phyloP scores from a whole-genome alignment of 1,284 basidiomycete genomes.

The Pyrrhoderma noxium region DNA sequence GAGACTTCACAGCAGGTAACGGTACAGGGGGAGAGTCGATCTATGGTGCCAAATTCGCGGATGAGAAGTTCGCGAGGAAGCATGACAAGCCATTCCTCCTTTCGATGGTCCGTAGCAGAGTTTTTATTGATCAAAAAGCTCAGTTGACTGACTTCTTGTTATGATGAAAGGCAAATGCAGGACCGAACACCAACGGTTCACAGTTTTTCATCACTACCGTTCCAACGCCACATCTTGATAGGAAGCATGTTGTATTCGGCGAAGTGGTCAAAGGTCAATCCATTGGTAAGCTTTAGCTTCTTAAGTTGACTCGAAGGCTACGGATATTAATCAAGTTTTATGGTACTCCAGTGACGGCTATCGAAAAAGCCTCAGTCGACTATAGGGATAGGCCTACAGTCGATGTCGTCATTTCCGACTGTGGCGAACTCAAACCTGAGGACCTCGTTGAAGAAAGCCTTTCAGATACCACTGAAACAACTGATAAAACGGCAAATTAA shows the following conservation, averaged over 20 bases:
- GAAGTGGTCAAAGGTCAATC: slow-evolving; percentile 83
- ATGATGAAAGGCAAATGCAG: slow-evolving; percentile 77
- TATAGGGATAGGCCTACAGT: slow-evolving; percentile 62
- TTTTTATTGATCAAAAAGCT: not conserved
- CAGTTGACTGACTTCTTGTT: slow-evolving; percentile 26
- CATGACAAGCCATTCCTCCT: slow-evolving; percentile 85
- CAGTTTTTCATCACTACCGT: slow-evolving; percentile 91
- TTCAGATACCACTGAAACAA: no score
- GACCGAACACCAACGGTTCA: slow-evolving; percentile 84
- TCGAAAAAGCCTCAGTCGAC: slow-evolving; percentile 68
- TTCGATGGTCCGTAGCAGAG: slow-evolving; percentile 72
- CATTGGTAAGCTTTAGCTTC: slow-evolving; percentile 50
- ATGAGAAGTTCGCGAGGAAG: slow-evolving; percentile 81
- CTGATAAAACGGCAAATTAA: no score
- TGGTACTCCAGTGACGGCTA: slow-evolving; percentile 2
- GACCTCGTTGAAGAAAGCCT: no score
- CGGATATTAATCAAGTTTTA: no score
- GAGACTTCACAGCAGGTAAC: slow-evolving; percentile 70
- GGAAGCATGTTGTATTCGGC: slow-evolving; percentile 87
- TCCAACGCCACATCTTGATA: slow-evolving; percentile 69
- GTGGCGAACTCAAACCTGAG: slow-evolving; percentile 73
- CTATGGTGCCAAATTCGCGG: slow-evolving; percentile 89
- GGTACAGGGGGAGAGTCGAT: slow-evolving; percentile 91
- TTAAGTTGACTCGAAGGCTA: no score
- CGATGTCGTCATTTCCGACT: slow-evolving; percentile 70